A percentile compares a stretch with the other conserved stretches of the same genome.
Conservation (phyloP, 2,329 filamentous ascomycete species). For the Venturia effusa region DNA sequence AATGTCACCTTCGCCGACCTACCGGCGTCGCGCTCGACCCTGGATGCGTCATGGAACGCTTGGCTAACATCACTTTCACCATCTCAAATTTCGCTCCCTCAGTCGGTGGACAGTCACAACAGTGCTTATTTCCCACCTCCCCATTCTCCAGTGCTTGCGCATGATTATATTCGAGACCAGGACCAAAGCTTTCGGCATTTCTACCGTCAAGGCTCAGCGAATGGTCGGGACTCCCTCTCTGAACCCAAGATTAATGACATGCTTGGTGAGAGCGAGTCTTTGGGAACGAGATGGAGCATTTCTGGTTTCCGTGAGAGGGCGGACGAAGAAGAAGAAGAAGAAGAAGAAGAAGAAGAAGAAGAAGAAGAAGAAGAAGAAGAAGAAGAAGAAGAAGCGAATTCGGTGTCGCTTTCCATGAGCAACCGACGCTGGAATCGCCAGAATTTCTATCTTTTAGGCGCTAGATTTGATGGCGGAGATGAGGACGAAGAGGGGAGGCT, state of each 20-base stretch:
- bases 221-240: not conserved
- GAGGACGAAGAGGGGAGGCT: not conserved
- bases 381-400: not conserved
- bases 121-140: not conserved
- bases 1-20: not conserved
- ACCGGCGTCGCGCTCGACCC: not conserved
- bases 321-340: not conserved
- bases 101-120: not conserved
- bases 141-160: not conserved
- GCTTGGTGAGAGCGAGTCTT: not conserved
- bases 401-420: not conserved
- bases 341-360: too few species aligned
- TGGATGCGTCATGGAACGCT: not conserved
- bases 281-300: not conserved
- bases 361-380: not conserved
- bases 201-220: not conserved
- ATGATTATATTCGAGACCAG: not conserved
- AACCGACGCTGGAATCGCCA: not conserved
- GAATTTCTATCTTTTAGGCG: not conserved
- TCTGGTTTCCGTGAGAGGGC: not conserved
- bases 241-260: too few species aligned
- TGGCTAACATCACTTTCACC: not conserved
- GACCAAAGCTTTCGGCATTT: not conserved
- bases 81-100: not conserved
- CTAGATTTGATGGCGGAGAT: not conserved